Evolutionary conservation across 73 alveolate species (phyloP).

Genomic region (Effrenium voratum): DNA sequence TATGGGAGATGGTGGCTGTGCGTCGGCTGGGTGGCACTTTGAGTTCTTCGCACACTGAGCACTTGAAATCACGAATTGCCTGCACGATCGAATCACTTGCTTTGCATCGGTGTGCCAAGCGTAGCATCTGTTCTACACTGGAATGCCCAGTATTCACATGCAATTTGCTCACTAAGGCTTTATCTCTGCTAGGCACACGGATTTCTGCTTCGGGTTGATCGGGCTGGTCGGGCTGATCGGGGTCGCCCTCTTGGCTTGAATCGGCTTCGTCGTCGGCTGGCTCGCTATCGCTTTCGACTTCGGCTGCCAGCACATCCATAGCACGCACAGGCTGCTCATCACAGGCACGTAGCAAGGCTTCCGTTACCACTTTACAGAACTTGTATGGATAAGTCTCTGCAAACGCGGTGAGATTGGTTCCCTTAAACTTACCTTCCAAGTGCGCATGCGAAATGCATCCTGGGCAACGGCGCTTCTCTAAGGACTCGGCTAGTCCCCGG

Average conservation of each 20-base stretch:
- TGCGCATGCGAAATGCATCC: background rate
- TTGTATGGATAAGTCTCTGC: background rate
- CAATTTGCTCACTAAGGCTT: background rate
- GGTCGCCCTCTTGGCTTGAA: no score
- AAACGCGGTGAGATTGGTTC: background rate
- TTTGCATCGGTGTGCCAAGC: background rate
- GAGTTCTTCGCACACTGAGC: constrained; percentile 9
- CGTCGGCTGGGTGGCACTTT: constrained; percentile 18
- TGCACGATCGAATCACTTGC: background rate
- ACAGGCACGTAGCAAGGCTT: background rate
- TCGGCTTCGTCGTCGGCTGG: background rate
- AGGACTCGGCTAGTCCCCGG: background rate
- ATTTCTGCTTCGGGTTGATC: background rate
- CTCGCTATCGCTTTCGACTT: background rate
- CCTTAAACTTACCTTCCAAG: background rate
- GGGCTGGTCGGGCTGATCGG: background rate
- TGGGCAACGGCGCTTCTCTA: background rate
- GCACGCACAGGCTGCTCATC: background rate
- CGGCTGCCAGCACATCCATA: background rate
- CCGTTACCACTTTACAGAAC: background rate
- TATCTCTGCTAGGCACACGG: no score
- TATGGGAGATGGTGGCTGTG: background rate
- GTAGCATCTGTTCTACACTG: background rate
- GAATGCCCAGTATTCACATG: constrained; percentile 24
- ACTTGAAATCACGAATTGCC: background rate